Evolutionary conservation across 2,329 filamentous ascomycete genomes (phyloP), one percentile per base, ranked within the genome.

Genomic region (Nothophoma quercina): DNA sequence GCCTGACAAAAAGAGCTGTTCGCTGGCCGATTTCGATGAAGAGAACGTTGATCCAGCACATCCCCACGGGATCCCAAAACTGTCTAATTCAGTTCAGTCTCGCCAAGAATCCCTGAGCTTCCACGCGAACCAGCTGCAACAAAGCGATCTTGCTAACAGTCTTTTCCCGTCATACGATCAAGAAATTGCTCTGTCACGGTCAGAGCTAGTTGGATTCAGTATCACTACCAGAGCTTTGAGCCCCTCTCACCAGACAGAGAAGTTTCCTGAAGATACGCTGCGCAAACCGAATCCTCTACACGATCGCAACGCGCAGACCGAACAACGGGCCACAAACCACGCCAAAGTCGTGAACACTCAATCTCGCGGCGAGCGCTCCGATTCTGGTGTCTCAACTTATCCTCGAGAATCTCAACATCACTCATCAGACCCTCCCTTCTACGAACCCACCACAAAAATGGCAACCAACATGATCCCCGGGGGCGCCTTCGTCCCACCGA

Each of bases 401-500:
- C 29, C 21, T 19, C 34, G 29, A 13, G 16, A 15, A 33, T 29
- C 9, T 21, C 41, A 40, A 34, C 12, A 15, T 7, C 16, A 43
- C 28, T 18, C 19, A 28, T 34, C 46, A 28, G 39, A 47, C 22
- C 46, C 30, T 43, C 40, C 36, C 3, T 18, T 38, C 44, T 9
- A 43, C 9, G 9, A 39, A 21, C 25, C 18, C 15, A 25, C 36
- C 36, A 7, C 35, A 21, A 39, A 26, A 5, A 51, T 56, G 47
- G 51, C n/a, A n/a, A n/a, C 44, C 50, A 56, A 45, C 60, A 77
- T 79, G 63, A 57, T 62, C 22, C 79, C 60, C 12, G 57, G 56
- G 46, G 63, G 63, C 81, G 88, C 86, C 74, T 92, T 86, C 74
- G 88, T 92, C 57, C 78, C 89, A 13, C 83, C 89, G 6, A 83